These are phyloP conservation scores for Pseudohalonectria lignicola DNA, from an alignment of 2,329 filamentous ascomycete genomes.

Conservation along the genomic window DNA sequence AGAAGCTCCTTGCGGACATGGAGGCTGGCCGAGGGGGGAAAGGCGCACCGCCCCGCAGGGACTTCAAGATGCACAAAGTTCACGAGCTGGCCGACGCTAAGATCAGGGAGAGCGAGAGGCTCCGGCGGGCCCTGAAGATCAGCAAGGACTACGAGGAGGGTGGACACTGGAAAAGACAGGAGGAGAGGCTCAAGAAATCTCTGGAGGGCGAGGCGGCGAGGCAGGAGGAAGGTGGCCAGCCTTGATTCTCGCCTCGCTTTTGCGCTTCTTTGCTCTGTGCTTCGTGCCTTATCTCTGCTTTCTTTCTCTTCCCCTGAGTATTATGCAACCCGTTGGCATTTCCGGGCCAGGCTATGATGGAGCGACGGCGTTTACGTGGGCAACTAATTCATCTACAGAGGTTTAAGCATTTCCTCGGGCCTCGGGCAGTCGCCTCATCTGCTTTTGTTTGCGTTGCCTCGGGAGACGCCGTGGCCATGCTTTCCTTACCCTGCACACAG, in stretches of 20 bases:
- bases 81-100: conserved; percentile 95
- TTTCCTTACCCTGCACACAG: too few relatives aligned
- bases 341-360: not conserved
- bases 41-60: conserved; percentile 31
- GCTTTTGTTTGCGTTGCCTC: too few relatives aligned
- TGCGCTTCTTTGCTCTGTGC: not conserved
- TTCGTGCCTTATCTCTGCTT: not conserved
- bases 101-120: conserved; percentile 84
- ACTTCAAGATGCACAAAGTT: conserved; percentile 84
- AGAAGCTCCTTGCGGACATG: conserved; percentile 48
- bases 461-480: too few relatives aligned
- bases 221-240: not conserved
- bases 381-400: too few relatives aligned
- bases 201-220: conserved; percentile 16
- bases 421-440: too few relatives aligned
- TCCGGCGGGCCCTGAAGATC: conserved; percentile 80
- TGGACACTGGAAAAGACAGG: conserved; percentile 74
- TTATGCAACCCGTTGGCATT: not conserved
- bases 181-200: conserved; percentile 49
- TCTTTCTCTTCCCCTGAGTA: not conserved
- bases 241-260: too few relatives aligned
- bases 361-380: too few relatives aligned
- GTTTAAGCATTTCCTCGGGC: too few relatives aligned
- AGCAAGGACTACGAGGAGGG: conserved; percentile 78
- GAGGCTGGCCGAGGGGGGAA: conserved; percentile 25